A percentile compares a stretch with the other conserved stretches of the same genome.
Conservation (phyloP, 2,329 filamentous ascomycete species). For the Stylonectria norvegica region DNA sequence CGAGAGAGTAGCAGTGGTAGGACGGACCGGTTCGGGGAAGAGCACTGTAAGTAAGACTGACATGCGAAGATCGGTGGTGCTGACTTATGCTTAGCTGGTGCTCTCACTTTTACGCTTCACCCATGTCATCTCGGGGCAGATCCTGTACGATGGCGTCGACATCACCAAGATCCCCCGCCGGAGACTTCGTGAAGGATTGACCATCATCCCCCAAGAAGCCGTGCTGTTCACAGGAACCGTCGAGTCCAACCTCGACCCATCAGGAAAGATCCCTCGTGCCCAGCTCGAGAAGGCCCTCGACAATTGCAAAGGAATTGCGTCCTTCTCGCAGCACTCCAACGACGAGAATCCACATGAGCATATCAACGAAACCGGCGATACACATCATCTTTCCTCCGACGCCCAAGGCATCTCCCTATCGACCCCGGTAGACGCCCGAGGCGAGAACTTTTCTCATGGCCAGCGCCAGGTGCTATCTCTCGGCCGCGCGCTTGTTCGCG, state of each 20-base stretch:
- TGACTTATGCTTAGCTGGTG: conserved; percentile 37
- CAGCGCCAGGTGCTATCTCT: conserved; percentile 58
- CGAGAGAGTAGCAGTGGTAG: conserved; percentile 74
- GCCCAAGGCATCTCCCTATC: conserved; percentile 35
- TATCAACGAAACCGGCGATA: conserved; percentile 9
- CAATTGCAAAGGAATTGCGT: conserved; percentile 59
- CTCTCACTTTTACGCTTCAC: conserved; percentile 55
- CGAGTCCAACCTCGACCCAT: conserved; percentile 61
- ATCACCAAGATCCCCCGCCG: conserved; percentile 50
- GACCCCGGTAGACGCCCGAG: conserved; percentile 49
- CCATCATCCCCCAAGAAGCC: conserved; percentile 58
- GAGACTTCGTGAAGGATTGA: conserved; percentile 51
- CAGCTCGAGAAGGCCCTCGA: conserved; percentile 57
- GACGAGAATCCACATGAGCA: conserved; percentile 29
- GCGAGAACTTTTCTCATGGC: conserved; percentile 55
- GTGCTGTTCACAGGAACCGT: conserved; percentile 54
- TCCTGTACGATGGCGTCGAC: conserved; percentile 54
- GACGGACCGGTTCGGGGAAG: conserved; percentile 79
- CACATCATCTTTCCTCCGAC: conserved; percentile 10
- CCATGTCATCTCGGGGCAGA: conserved; percentile 48
- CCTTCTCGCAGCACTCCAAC: conserved; percentile 41
- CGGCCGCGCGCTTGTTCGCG: conserved; percentile 52
- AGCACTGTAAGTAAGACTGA: conserved; percentile 62
- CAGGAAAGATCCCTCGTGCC: conserved; percentile 50
- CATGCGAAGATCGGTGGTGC: background rate